These are phyloP conservation scores for Candida peoriensis DNA, from an alignment of 805 yeast species.

Conservation along the genomic window DNA sequence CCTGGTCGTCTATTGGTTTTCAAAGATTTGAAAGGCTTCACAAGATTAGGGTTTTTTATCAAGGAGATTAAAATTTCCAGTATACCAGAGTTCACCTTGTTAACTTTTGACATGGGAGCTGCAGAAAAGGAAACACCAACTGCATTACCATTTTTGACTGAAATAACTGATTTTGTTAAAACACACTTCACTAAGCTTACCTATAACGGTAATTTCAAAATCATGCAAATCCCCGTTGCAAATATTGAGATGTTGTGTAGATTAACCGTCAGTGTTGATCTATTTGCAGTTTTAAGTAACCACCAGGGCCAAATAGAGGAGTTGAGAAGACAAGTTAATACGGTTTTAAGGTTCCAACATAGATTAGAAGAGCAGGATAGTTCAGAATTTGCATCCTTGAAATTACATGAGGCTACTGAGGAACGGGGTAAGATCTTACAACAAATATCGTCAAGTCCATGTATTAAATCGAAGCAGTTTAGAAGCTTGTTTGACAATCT, in stretches of 20 bases:
- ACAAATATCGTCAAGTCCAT: slow-evolving; percentile 25
- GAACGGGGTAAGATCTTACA: slow-evolving; percentile 32
- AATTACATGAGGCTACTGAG: slow-evolving; percentile 31
- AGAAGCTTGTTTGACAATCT: slow-evolving; percentile 39
- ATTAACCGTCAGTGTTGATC: slow-evolving; percentile 19
- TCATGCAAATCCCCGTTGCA: slow-evolving; percentile 34
- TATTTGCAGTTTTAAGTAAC: slow-evolving; percentile 9
- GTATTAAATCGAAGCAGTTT: slow-evolving; percentile 39
- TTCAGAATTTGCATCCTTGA: slow-evolving; percentile 29
- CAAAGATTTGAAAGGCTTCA: slow-evolving; percentile 37
- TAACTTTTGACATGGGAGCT: slow-evolving; percentile 42
- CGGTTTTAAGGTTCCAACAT: slow-evolving; percentile 33
- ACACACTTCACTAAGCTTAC: slow-evolving; percentile 20
- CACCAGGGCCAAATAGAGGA: slow-evolving; percentile 29
- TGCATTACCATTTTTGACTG: slow-evolving; percentile 31
- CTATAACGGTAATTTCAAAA: slow-evolving; percentile 29
- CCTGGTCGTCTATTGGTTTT: slow-evolving; percentile 57
- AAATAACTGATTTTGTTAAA: slow-evolving; percentile 23
- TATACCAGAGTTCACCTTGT: slow-evolving; percentile 26
- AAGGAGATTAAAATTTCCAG: slow-evolving; percentile 27
- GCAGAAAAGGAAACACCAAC: slow-evolving; percentile 25
- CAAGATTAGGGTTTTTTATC: slow-evolving; percentile 50
- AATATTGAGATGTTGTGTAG: slow-evolving; percentile 40
- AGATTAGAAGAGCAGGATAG: slow-evolving; percentile 42
- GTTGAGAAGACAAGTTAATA: slow-evolving; percentile 31